These are phyloP conservation scores for Breviolum minutum DNA, from an alignment of 73 alveolate genomes.

Conservation along the genomic window DNA sequence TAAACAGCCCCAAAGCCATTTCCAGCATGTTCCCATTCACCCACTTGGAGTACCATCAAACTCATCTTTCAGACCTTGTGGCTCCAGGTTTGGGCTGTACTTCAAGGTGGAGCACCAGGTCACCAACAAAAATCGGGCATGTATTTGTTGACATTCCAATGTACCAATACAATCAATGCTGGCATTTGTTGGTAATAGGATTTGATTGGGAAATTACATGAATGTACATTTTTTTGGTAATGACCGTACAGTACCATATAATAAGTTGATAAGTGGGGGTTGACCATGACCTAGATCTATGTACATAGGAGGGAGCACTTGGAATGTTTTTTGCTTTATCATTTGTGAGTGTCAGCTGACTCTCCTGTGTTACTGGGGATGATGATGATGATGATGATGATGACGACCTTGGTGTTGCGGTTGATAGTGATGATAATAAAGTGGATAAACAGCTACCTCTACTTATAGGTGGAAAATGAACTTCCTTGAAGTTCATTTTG, in stretches of 20 bases:
- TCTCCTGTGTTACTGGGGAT: not conserved
- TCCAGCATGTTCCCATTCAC: too few relatives aligned
- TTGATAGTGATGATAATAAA: not conserved
- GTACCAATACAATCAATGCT: too few relatives aligned
- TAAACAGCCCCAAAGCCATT: too few relatives aligned
- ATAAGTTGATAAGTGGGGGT: not conserved
- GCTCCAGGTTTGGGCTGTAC: constrained; percentile 43
- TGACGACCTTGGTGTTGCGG: not conserved
- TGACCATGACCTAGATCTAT: not conserved
- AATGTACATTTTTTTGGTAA: too few relatives aligned
- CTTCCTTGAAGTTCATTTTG: too few relatives aligned
- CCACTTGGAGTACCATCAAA: too few relatives aligned
- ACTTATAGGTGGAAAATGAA: too few relatives aligned
- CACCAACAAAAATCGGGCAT: not conserved
- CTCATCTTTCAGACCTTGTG: not conserved
- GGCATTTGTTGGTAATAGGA: not conserved
- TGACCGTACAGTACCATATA: not conserved
- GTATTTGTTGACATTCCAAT: too few relatives aligned
- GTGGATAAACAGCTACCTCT: not conserved
- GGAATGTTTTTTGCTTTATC: not conserved
- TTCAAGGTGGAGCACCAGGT: constrained; percentile 82
- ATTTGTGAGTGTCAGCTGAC: too few relatives aligned
- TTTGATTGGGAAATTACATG: not conserved
- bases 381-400: constrained; percentile 1
- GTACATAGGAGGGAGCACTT: not conserved